These are phyloP conservation scores for Candida morakotiae DNA, from an alignment of 805 yeast species.

Conservation along the genomic window DNA sequence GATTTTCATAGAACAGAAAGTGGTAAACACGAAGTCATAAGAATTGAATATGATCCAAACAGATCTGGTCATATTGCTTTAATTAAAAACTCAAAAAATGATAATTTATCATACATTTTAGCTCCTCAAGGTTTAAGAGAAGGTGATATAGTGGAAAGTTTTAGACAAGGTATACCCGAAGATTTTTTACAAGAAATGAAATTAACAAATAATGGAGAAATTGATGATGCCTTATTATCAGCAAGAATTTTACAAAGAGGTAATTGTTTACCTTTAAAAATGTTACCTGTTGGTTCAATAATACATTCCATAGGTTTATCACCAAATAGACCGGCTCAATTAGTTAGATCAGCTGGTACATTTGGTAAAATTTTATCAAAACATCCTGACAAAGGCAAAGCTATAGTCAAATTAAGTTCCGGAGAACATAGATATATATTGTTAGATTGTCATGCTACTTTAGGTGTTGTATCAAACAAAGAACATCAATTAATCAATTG, in stretches of 20 bases:
- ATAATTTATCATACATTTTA: slow-evolving; percentile 69
- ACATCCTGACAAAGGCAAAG: slow-evolving; percentile 63
- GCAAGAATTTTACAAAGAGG: slow-evolving; percentile 89
- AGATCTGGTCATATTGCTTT: slow-evolving; percentile 92
- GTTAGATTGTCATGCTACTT: slow-evolving; percentile 84
- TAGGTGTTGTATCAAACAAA: slow-evolving; percentile 88
- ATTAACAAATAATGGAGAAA: slow-evolving; percentile 60
- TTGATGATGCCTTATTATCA: slow-evolving; percentile 87
- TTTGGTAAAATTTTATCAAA: slow-evolving; percentile 86
- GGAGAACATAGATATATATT: slow-evolving; percentile 94
- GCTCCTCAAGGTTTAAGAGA: slow-evolving; percentile 92
- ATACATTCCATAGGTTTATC: slow-evolving; percentile 81
- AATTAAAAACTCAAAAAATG: slow-evolving; percentile 59
- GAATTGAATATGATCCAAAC: slow-evolving; percentile 95
- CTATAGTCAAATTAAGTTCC: slow-evolving; percentile 75
- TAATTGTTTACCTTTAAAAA: slow-evolving; percentile 84
- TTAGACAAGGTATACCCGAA: slow-evolving; percentile 81
- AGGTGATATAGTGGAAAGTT: slow-evolving; percentile 88
- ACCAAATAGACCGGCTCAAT: slow-evolving; percentile 72
- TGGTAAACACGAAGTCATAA: slow-evolving; percentile 74
- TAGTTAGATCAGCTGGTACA: slow-evolving; percentile 93
- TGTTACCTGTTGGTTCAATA: slow-evolving; percentile 94
- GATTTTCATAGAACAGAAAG: slow-evolving; percentile 66
- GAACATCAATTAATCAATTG: slow-evolving; percentile 85
- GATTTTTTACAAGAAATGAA: slow-evolving; percentile 71